Base-by-base conservation (phyloP, 2,329 filamentous ascomycete genomes). In the Penicillium decumbens region DNA sequence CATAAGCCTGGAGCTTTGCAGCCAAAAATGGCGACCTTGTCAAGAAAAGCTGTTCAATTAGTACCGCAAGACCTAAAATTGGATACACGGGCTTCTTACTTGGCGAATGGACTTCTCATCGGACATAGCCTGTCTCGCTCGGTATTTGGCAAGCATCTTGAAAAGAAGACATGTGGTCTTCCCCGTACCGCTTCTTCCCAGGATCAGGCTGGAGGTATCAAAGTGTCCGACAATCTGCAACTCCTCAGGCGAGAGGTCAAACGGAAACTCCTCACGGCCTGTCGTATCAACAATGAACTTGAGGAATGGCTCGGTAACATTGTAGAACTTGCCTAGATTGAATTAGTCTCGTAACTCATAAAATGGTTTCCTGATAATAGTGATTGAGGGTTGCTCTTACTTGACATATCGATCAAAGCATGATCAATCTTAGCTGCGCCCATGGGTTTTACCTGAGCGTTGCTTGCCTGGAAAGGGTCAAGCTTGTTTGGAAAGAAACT, bases 161-260 rank as follows among this genome's bases (percentile, higher is more conserved):
- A 61, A 67, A 6, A 66, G 40, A 0, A 68, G 43, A 37, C 65
- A 67, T 1, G 61, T 65, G 1, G 65, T 68, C 43, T 68, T 68
- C 2, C 65, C 65, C 1, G 65, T 67, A 1, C 65, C 65, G 30
- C 65, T 67, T 40, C 65, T 51, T 15, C 65, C 65, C 20, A 67
- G 28, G 9, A 68, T 65, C 29, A 68, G 45, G 37, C 45, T 61
- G 4, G 64, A 50, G 23, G 54, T 59, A 30, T 53, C 43, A 23
- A 57, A 59, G 37, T 68, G 59, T 2, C 47, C 49, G 8, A 68
- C 60, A 23, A 66, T 60, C 2, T 53, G 41, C 12, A 58, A 37
- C 33, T 68, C 65, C n/a, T 65, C 57, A 8, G 54, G 30, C 3
- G 63, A 65, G 4, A 68, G 50, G 18, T 66, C 62, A n/a, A 68